Evolutionary conservation across 1,284 basidiomycete genomes (phyloP).

Genomic region (Neolentinus lepideus): DNA sequence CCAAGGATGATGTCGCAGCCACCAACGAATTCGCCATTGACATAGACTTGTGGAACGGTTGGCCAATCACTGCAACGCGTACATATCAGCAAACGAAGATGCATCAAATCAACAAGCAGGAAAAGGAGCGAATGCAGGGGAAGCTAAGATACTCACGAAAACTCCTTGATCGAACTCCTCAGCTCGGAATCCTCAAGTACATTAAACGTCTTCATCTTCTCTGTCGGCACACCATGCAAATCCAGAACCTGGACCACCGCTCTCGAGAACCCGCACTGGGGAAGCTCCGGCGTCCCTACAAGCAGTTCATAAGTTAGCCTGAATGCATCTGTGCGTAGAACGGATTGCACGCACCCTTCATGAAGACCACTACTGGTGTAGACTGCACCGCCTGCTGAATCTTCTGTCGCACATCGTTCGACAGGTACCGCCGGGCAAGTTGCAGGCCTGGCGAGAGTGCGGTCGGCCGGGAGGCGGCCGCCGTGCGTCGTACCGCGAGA

Average conservation of each 20-base stretch:
- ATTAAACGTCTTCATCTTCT: slow-evolving; percentile 85
- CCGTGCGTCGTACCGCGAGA: not conserved
- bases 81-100: not conserved
- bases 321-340: not conserved
- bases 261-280: slow-evolving; percentile 86
- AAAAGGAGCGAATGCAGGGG: no score
- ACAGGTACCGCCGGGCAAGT: slow-evolving; percentile 30
- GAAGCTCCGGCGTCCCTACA: slow-evolving; percentile 53
- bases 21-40: slow-evolving; percentile 93
- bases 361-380: slow-evolving; percentile 85
- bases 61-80: slow-evolving; percentile 78
- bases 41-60: slow-evolving; percentile 93
- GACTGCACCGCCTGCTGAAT: slow-evolving; percentile 59
- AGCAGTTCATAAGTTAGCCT: not conserved
- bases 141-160: slow-evolving; percentile 79
- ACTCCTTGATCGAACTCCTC: slow-evolving; percentile 87
- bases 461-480: not conserved
- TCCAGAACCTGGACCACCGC: slow-evolving; percentile 90
- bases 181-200: slow-evolving; percentile 85
- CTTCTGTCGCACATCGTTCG: slow-evolving; percentile 33
- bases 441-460: not conserved
- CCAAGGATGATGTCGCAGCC: slow-evolving; percentile 93
- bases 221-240: slow-evolving; percentile 75
- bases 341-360: slow-evolving; percentile 64
- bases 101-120: not conserved